Evolutionary conservation across 2,329 filamentous ascomycete genomes (phyloP), one percentile per base, ranked within the genome.

Genomic region (Trichoderma oligosporum): DNA sequence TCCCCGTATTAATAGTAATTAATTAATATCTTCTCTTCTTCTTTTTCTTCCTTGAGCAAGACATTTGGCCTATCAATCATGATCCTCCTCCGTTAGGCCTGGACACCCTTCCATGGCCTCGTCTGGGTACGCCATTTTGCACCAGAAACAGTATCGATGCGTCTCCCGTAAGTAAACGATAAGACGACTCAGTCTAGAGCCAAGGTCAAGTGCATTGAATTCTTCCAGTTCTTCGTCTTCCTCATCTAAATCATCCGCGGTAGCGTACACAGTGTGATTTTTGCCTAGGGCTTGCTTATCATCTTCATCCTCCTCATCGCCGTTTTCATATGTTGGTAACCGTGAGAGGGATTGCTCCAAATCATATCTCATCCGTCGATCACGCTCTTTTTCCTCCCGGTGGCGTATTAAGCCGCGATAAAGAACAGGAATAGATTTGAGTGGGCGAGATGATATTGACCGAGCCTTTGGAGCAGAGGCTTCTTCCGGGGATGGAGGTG

Each of bases 61-160:
- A 9, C n/a, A 1, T 7, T 8, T 1, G 12, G 8, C 22, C 5
- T 7, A 12, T 65, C 48, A 75, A 64, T 86, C 83, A 61, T 87
- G 84, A 65, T 97, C 92, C 67, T 96, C 91, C 72, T 97, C 94
- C 0, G 85, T 88, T 33, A 86, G 56, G 1, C 94, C 94, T 0
- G 94, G 93, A 77, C 94, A 99, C 0, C 89, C 92, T 11, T 94
- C 90, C 87, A 97, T 86, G 33, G 76, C 73, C 33, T 75, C 76
- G 66, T 91, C 85, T 0, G 85, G 82, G 70, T 97, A 99, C 52
- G 78, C 77, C 71, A 82, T 88, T 71, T 97, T 97, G 74, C 94
- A 99, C 89, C 92, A 99, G 70, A 97, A 96, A 74, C 94, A 99
- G 70, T 99, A 99, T 42, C 79, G 73, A 67, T 91, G 83, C 67